Percentiles rank a stretch among this genome's conserved stretches.
Evolutionary conservation across 2,329 filamentous ascomycete genomes (phyloP).

Genomic region (Emmonsiellopsis sp.): DNA sequence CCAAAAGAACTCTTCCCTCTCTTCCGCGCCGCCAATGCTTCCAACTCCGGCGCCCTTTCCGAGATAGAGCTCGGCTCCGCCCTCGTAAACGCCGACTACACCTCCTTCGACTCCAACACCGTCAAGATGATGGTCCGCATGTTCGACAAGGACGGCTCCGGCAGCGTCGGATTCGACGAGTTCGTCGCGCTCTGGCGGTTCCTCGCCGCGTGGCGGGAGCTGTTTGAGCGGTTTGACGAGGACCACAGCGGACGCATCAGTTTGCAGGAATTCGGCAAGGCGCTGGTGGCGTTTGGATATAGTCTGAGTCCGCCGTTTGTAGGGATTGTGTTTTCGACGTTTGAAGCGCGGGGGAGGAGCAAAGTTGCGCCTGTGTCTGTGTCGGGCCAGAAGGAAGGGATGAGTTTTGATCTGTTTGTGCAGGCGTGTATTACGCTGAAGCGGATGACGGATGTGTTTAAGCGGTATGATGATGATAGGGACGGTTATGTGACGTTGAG

Average conservation of each 20-base stretch:
- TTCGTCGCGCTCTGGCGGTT: constrained; percentile 97
- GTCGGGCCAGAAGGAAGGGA: constrained; percentile 47
- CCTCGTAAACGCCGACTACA: constrained; percentile 93
- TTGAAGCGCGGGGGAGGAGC: constrained; percentile 54
- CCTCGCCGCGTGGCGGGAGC: constrained; percentile 81
- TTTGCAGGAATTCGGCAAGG: constrained; percentile 78
- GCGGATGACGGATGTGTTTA: constrained; percentile 98
- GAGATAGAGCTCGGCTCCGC: constrained; percentile 81
- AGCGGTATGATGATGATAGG: constrained; percentile 94
- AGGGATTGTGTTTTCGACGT: constrained; percentile 74
- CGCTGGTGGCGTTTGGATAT: constrained; percentile 88
- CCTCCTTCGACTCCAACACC: constrained; percentile 84
- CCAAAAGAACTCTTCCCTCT: constrained; percentile 63
- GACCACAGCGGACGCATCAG: constrained; percentile 83
- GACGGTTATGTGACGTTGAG: constrained; percentile 84
- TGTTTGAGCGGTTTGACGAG: constrained; percentile 91
- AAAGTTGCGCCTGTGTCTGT: constrained; percentile 26
- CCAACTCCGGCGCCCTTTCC: constrained; percentile 70
- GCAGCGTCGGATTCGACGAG: constrained; percentile 87
- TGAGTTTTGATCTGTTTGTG: constrained; percentile 94
- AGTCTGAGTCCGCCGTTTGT: constrained; percentile 78
- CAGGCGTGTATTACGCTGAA: constrained; percentile 95
- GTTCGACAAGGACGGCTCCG: constrained; percentile 89
- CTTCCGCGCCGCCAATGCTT: constrained; percentile 79
- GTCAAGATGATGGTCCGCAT: constrained; percentile 99